Evolutionary conservation across 169 alveolate genomes (phyloP).

Genomic region (Eimeria maxima): DNA sequence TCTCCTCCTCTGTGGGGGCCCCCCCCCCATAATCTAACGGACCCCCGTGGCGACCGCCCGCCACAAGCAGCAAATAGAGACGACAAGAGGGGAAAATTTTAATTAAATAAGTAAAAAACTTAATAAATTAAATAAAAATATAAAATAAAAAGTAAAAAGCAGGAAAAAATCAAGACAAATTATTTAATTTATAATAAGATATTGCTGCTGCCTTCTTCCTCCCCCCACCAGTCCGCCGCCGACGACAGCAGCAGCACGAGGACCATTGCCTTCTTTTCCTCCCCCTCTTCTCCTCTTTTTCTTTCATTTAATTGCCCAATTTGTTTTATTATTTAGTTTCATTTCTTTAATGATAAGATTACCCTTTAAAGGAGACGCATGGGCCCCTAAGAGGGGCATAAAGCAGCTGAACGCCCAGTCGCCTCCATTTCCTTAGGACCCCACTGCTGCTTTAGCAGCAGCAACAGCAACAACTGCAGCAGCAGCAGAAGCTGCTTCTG

Average conservation of each 20-base stretch:
- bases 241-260: slow-evolving; percentile 36
- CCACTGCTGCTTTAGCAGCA: background rate
- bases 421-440: background rate
- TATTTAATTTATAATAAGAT: background rate
- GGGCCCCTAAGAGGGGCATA: no score
- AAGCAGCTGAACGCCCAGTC: background rate
- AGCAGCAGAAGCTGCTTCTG: background rate
- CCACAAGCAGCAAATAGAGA: no score
- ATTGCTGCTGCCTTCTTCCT: background rate
- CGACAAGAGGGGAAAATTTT: no score
- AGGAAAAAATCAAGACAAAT: background rate
- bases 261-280: background rate
- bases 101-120: no score
- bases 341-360: background rate
- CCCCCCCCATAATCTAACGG: no score
- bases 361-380: no score
- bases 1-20: background rate
- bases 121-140: no score
- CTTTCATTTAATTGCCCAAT: background rate
- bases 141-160: background rate
- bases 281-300: background rate
- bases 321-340: background rate
- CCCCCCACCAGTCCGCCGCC: slow-evolving; percentile 17
- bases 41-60: no score
- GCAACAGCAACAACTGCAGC: background rate